A percentile compares a stretch with the other conserved stretches of the same genome.
These are phyloP conservation scores for Diaporthe citrichinensis DNA, from an alignment of 2,329 filamentous ascomycete species.

Conservation along the genomic window DNA sequence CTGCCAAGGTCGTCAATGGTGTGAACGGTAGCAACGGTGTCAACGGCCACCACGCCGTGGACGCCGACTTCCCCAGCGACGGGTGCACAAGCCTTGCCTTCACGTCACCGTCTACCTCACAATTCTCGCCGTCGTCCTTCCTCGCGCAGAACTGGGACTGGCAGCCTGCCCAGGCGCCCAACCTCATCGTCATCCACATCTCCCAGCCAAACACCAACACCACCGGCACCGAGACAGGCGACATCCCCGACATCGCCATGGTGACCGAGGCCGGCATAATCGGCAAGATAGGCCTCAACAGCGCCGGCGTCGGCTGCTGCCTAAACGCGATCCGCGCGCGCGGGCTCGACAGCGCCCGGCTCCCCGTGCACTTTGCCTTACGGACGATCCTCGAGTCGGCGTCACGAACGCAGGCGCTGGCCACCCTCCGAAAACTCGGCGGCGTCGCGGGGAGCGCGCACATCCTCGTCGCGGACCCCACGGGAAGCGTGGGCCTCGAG, in stretches of 20 bases:
- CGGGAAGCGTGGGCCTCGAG: slow-evolving; percentile 35
- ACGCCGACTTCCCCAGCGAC: slow-evolving; percentile 37
- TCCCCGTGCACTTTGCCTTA: slow-evolving; percentile 75
- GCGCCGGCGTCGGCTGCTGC: slow-evolving; percentile 68
- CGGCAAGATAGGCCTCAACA: slow-evolving; percentile 77
- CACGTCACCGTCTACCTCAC: not conserved
- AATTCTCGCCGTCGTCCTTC: not conserved
- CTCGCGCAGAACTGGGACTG: slow-evolving; percentile 43
- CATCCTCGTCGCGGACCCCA: slow-evolving; percentile 38
- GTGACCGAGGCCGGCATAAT: slow-evolving; percentile 71
- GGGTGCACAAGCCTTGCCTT: slow-evolving; percentile 40
- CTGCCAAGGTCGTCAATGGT: not conserved
- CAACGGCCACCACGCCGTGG: not conserved
- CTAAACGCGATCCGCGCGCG: slow-evolving; percentile 74
- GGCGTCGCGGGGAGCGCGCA: slow-evolving; percentile 40
- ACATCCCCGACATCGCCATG: slow-evolving; percentile 36
- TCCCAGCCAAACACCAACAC: slow-evolving; percentile 45
- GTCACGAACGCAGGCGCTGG: slow-evolving; percentile 46
- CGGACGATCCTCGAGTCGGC: slow-evolving; percentile 67
- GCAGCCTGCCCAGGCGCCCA: slow-evolving; percentile 36
- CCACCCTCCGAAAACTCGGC: not conserved
- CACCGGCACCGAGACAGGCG: not conserved
- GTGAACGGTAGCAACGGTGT: not conserved
- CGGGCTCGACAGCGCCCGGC: slow-evolving; percentile 63
- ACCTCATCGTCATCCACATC: slow-evolving; percentile 45